Base-by-base conservation (phyloP, 257 asterid species). In the Nicotiana otophora region DNA sequence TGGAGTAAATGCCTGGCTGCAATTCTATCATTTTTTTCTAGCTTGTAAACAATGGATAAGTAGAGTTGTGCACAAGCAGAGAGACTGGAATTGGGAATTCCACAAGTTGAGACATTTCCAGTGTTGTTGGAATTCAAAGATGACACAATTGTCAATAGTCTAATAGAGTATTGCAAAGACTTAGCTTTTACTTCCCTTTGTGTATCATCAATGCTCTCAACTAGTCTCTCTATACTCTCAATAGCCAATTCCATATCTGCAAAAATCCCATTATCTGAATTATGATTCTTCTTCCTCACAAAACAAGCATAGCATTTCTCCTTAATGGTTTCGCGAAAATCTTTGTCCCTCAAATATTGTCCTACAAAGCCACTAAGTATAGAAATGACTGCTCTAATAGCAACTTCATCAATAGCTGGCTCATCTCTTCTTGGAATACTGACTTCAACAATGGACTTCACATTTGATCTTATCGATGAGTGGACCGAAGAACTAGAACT, bases 41-140 rank as follows among this genome's bases (percentile, higher is more conserved):
- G 84, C 85, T 88, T 93, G 87, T 93, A 93, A 61, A 88, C 83
- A n/a, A 93, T 87, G 2, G 97, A 88, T 20, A 94, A 78, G 90
- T 93, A 93, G 12, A 94, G 91, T 16, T 90, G 90, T 4, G 93
- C 92, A 84, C 94, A 89, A 31, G 98, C 94, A n/a, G 97, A 84
- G 55, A 91, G 82, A 34, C 78, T 77, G 3, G 97, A 87, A 19
- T 76, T 76, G 30, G 84, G 82, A 10, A 80, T 75, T 81, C 84
- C 88, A 68, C 85, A 36, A 10, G 88, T 81, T 7, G 87, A 74
- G 10, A 74, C 84, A 30, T 82, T 78, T 26, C 28, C 82, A 11
- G 84, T 57, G 51, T 48, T 34, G 42, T 72, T 77, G 4, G 90
- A 75, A 61, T 87, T 88, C 82, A 87, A 76, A 11, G 93, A 87